Evolutionary conservation across 169 alveolate genomes (phyloP).

Genomic region (Neospora caninum): DNA sequence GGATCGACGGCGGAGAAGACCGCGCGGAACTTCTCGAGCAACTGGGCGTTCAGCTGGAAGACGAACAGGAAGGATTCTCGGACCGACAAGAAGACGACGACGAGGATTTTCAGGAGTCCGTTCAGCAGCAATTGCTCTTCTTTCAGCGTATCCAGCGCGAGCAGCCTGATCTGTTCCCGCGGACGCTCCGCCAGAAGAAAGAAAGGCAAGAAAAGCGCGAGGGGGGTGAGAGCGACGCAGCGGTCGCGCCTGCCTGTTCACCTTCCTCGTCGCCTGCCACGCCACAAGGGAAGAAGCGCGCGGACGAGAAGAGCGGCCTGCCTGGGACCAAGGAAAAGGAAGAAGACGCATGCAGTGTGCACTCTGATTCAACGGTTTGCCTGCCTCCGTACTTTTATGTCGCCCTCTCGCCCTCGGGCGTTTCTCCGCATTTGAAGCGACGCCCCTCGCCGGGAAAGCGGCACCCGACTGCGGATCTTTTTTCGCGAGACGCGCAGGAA

Average conservation of each 20-base stretch:
- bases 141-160: slow-evolving; percentile 18
- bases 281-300: neutral
- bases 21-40: neutral
- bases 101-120: neutral
- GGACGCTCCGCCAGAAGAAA: neutral
- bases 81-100: neutral
- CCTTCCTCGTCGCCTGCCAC: neutral
- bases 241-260: neutral
- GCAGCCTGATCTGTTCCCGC: neutral
- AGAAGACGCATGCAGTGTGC: neutral
- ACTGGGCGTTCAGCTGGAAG: neutral
- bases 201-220: neutral
- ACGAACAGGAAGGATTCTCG: neutral
- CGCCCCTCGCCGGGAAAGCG: neutral
- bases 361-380: slow-evolving; percentile 17
- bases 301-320: neutral
- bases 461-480: too few relatives aligned
- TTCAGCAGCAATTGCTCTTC: slow-evolving; percentile 37
- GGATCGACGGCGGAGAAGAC: neutral
- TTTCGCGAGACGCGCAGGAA: too few relatives aligned
- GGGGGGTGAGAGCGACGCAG: neutral
- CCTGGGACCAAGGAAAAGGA: neutral
- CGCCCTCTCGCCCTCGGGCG: neutral
- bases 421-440: neutral
- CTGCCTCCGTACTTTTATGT: slow-evolving; percentile 17